These are phyloP conservation scores for Solanum pimpinellifolium DNA, from an alignment of 257 asterid genomes.

Conservation along the genomic window DNA sequence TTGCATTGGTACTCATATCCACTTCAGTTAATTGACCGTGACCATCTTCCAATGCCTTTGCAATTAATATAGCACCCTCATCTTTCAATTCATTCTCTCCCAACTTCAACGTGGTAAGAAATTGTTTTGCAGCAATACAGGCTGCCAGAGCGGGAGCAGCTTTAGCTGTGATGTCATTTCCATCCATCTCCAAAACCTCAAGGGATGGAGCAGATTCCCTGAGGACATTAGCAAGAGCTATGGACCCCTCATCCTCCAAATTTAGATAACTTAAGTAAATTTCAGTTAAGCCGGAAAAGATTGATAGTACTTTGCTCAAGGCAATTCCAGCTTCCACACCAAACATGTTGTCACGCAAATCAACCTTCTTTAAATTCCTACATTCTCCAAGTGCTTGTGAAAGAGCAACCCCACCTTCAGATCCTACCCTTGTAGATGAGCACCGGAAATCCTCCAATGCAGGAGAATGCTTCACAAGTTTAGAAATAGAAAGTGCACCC, in stretches of 20 bases:
- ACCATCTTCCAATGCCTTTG: constrained; percentile 76
- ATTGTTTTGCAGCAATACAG: constrained; percentile 59
- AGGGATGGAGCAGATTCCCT: constrained; percentile 60
- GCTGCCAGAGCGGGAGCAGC: constrained; percentile 74
- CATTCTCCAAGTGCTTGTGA: constrained; percentile 60
- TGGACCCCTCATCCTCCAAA: constrained; percentile 76
- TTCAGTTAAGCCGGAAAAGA: constrained; percentile 47
- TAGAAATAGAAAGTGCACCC: constrained; percentile 76
- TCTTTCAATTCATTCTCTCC: constrained; percentile 83
- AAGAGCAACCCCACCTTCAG: constrained; percentile 75
- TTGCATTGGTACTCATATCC: constrained; percentile 60
- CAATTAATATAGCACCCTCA: constrained; percentile 83
- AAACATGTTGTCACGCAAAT: constrained; percentile 86
- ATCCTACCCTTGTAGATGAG: constrained; percentile 76
- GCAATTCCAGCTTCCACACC: constrained; percentile 72
- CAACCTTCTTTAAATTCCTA: constrained; percentile 54
- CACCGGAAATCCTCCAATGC: constrained; percentile 71
- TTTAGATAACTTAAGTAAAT: constrained; percentile 79
- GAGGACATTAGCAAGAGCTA: constrained; percentile 58
- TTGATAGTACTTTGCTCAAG: constrained; percentile 39
- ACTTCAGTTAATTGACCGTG: constrained; percentile 66
- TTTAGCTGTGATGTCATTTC: constrained; percentile 76
- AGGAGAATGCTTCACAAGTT: constrained; percentile 45
- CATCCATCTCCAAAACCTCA: constrained; percentile 79
- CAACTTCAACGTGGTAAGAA: constrained; percentile 54